These are phyloP conservation scores for Backusella circina DNA, from an alignment of 192 early-diverging fungal species.

Conservation along the genomic window DNA sequence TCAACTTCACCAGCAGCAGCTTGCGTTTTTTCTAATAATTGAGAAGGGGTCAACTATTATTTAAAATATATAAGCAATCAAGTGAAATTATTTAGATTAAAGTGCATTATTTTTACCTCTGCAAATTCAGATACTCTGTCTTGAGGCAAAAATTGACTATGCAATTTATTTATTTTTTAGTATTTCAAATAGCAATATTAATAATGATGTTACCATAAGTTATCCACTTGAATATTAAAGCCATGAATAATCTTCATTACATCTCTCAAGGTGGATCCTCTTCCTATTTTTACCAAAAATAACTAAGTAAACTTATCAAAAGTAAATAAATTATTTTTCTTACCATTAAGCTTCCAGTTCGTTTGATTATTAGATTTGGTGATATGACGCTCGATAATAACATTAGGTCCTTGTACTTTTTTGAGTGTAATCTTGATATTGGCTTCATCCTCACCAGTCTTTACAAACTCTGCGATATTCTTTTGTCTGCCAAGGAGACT, in stretches of 20 bases:
- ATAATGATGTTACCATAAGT: slow-evolving; percentile 69
- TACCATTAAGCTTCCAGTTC: slow-evolving; percentile 82
- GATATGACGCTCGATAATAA: slow-evolving; percentile 60
- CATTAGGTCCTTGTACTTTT: slow-evolving; percentile 26
- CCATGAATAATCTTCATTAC: slow-evolving; percentile 57
- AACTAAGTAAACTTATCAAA: background rate
- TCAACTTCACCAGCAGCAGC: slow-evolving; percentile 72
- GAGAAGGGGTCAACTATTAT: slow-evolving; percentile 65
- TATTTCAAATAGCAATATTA: background rate
- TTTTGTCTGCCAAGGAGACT: slow-evolving; percentile 79
- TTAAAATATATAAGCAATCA: background rate
- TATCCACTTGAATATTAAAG: slow-evolving; percentile 91
- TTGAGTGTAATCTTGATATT: slow-evolving; percentile 87
- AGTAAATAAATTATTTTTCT: background rate
- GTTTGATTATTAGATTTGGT: slow-evolving; percentile 62
- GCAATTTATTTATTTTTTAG: background rate
- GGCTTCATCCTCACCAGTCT: slow-evolving; percentile 77
- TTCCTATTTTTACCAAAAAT: slow-evolving; percentile 40
- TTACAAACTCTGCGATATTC: slow-evolving; percentile 89
- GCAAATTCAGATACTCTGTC: slow-evolving; percentile 94
- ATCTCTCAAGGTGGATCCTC: slow-evolving; percentile 54
- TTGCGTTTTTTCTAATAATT: slow-evolving; percentile 83
- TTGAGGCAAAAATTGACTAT: slow-evolving; percentile 93
- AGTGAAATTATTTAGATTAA: background rate
- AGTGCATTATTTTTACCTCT: slow-evolving; percentile 40